Evolutionary conservation across 192 early-diverging fungal species (phyloP).

Genomic region (Coemansia sp.): DNA sequence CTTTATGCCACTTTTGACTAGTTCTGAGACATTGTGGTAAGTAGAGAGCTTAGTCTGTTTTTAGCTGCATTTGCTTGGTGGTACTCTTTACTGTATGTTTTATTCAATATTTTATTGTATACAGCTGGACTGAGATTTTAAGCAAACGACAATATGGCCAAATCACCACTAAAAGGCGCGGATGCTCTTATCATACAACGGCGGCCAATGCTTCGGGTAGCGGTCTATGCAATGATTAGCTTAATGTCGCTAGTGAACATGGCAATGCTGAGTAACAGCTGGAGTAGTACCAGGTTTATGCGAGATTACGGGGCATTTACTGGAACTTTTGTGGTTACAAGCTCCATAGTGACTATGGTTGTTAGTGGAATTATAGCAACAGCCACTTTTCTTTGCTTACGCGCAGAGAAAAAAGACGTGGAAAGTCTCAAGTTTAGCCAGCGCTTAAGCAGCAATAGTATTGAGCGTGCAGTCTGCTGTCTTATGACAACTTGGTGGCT

Average conservation of each 20-base stretch:
- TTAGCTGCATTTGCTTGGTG: neutral
- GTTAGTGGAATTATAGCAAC: slow-evolving; percentile 17
- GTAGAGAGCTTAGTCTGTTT: neutral
- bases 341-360: slow-evolving; percentile 27
- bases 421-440: slow-evolving; percentile 14
- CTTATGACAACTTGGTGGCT: slow-evolving; percentile 51
- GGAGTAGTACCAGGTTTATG: slow-evolving; percentile 49
- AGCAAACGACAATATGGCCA: slow-evolving; percentile 19
- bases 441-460: slow-evolving; percentile 17
- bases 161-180: slow-evolving; percentile 35
- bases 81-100: neutral
- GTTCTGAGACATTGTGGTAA: neutral
- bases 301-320: slow-evolving; percentile 41
- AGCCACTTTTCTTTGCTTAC: slow-evolving; percentile 20
- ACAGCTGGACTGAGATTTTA: neutral
- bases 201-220: slow-evolving; percentile 34
- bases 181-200: slow-evolving; percentile 34
- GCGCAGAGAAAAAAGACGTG: slow-evolving; percentile 5
- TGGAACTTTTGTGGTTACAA: slow-evolving; percentile 21
- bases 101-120: neutral
- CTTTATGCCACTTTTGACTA: neutral
- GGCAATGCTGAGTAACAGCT: slow-evolving; percentile 42
- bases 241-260: slow-evolving; percentile 39
- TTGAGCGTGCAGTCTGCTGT: slow-evolving; percentile 27
- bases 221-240: slow-evolving; percentile 19